phyloP scores from a whole-genome alignment of 495 filamentous ascomycete species.

The Podospora pseudoanserina region DNA sequence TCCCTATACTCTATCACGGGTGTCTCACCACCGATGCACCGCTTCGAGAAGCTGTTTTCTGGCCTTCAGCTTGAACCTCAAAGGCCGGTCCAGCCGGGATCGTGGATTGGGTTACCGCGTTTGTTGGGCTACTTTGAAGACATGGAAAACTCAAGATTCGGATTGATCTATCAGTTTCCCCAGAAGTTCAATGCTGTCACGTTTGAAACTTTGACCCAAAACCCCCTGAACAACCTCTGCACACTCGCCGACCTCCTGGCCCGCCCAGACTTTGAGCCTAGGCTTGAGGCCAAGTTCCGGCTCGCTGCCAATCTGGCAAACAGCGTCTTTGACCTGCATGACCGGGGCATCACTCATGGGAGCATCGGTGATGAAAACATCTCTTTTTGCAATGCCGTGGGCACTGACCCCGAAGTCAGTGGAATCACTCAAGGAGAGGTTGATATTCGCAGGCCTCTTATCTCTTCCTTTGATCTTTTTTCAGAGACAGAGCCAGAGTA shows the following conservation, averaged over 20 bases:
- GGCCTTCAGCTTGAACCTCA: slow-evolving; percentile 55
- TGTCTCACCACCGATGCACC: slow-evolving; percentile 58
- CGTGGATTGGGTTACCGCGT: slow-evolving; percentile 56
- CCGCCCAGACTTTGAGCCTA: slow-evolving; percentile 54
- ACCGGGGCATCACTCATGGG: slow-evolving; percentile 71
- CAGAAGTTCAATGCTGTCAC: slow-evolving; percentile 57
- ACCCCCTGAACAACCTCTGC: slow-evolving; percentile 49
- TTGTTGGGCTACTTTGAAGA: slow-evolving; percentile 86
- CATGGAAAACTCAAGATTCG: slow-evolving; percentile 68
- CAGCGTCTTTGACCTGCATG: slow-evolving; percentile 71
- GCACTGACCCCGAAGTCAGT: slow-evolving; percentile 37
- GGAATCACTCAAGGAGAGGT: slow-evolving; percentile 44
- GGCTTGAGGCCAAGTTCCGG: slow-evolving; percentile 75
- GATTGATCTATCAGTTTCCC: slow-evolving; percentile 80
- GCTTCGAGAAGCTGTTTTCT: slow-evolving; percentile 60
- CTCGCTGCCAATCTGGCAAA: slow-evolving; percentile 75
- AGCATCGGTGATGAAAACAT: slow-evolving; percentile 79
- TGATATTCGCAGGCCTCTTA: slow-evolving; percentile 68
- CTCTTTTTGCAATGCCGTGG: slow-evolving; percentile 63
- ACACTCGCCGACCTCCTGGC: slow-evolving; percentile 46
- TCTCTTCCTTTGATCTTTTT: slow-evolving; percentile 80
- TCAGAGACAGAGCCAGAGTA: slow-evolving; percentile 63
- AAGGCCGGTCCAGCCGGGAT: slow-evolving; percentile 46
- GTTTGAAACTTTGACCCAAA: slow-evolving; percentile 47
- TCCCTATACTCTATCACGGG: slow-evolving; percentile 59